Conservation (phyloP, 2,329 filamentous ascomycete species). For the Trematosphaeria pertusa region DNA sequence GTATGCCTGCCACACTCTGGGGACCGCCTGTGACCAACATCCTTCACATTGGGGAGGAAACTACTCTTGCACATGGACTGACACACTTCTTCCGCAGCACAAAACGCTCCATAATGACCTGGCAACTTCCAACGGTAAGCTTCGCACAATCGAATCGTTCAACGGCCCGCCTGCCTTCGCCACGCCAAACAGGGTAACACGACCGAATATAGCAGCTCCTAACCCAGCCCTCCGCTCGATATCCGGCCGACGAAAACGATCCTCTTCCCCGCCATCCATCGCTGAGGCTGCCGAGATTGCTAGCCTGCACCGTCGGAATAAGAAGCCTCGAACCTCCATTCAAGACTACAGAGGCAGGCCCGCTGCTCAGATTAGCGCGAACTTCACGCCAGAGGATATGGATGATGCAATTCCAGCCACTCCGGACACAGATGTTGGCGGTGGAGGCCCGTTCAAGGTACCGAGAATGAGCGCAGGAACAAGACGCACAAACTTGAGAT, state of each 20-base stretch:
- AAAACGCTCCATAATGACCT: constrained; percentile 54
- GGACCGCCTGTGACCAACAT: constrained; percentile 26
- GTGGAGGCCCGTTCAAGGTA: constrained; percentile 27
- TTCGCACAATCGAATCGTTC: constrained; percentile 50
- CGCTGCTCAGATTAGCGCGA: constrained; percentile 20
- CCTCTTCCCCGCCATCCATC: constrained; percentile 61
- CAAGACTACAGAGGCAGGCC: constrained; percentile 31
- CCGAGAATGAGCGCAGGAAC: constrained; percentile 25
- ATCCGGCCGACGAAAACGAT: constrained; percentile 54
- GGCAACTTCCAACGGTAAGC: constrained; percentile 55
- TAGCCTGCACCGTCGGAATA: constrained; percentile 57
- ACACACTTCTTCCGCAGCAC: constrained; percentile 47
- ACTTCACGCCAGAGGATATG: constrained; percentile 41
- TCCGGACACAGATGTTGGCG: constrained; percentile 46
- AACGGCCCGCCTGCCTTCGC: constrained; percentile 51
- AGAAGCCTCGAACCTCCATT: constrained; percentile 52
- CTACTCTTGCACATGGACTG: constrained; percentile 25
- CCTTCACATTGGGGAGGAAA: too few species aligned
- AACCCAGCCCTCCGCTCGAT: constrained; percentile 31
- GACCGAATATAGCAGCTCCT: constrained; percentile 30
- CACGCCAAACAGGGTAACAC: constrained; percentile 47
- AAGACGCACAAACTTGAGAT: constrained; percentile 26
- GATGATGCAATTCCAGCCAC: constrained; percentile 45
- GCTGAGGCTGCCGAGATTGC: constrained; percentile 61
- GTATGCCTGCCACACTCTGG: constrained; percentile 49